phyloP scores from a whole-genome alignment of 2,329 filamentous ascomycete genomes.

The Immersiporthe knoxdaviesiana region DNA sequence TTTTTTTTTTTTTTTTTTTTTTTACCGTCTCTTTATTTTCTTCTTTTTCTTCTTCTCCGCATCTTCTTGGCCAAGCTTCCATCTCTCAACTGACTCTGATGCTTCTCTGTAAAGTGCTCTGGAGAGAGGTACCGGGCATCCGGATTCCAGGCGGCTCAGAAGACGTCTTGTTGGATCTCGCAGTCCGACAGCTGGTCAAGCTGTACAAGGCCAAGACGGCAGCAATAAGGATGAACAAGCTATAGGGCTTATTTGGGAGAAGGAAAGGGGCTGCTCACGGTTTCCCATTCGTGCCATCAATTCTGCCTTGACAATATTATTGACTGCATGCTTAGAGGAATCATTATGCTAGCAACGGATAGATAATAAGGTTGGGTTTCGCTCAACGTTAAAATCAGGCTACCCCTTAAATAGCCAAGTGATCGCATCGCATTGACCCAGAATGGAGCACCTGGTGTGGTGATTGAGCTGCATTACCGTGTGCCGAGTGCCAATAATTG shows the following conservation, averaged over 20 bases:
- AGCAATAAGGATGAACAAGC: conserved; percentile 39
- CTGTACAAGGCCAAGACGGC: conserved; percentile 64
- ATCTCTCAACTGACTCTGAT: background rate
- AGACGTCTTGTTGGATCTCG: conserved; percentile 73
- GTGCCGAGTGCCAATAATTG: no score
- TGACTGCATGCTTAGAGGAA: no score
- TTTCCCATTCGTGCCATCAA: background rate
- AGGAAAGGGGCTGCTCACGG: no score
- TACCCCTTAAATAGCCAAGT: no score
- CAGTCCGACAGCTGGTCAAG: conserved; percentile 71
- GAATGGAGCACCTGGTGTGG: no score
- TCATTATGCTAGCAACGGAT: no score
- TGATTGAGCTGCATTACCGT: no score
- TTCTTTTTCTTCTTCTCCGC: background rate
- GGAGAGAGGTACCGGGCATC: conserved; percentile 64
- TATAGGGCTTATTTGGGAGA: background rate
- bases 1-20: background rate
- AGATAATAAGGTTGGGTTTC: no score
- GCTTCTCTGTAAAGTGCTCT: conserved; percentile 51
- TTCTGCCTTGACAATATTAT: background rate
- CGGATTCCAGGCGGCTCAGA: conserved; percentile 71
- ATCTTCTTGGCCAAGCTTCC: no score
- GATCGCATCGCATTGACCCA: no score
- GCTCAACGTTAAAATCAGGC: no score
- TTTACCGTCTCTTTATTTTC: background rate